These are phyloP conservation scores for Tulasnella sp. DNA, from an alignment of 768 basidiomycete species.

Conservation along the genomic window DNA sequence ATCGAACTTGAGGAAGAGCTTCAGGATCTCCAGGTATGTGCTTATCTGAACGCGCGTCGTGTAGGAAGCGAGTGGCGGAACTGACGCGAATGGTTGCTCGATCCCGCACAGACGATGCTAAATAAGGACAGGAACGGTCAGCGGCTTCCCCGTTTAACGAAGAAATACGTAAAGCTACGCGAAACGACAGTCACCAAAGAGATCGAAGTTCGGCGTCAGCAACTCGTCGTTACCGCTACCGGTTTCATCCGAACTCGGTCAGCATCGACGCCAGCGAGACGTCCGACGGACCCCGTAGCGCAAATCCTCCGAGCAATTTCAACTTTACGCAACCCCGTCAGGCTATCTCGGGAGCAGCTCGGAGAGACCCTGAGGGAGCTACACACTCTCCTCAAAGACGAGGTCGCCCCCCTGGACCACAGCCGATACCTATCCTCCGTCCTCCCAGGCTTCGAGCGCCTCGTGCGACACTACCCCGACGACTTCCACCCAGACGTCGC, in stretches of 20 bases:
- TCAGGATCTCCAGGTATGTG: neutral
- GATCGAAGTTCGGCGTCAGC: neutral
- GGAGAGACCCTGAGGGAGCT: neutral
- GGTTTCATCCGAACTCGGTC: neutral
- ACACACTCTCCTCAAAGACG: neutral
- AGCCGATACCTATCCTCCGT: neutral
- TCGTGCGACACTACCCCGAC: conserved; percentile 6
- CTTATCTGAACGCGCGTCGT: neutral
- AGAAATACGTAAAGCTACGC: neutral
- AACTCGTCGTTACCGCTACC: neutral
- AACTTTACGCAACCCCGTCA: neutral
- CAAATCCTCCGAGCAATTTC: neutral
- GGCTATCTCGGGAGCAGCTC: neutral
- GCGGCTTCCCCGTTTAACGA: neutral
- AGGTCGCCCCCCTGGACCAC: neutral
- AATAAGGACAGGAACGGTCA: neutral
- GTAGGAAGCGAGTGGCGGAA: neutral
- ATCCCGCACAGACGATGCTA: neutral
- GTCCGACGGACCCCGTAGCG: neutral
- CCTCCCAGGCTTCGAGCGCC: neutral
- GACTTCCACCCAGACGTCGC: neutral
- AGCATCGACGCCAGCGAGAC: neutral
- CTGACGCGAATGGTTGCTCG: neutral
- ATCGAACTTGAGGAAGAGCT: neutral
- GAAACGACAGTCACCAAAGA: neutral